These are phyloP conservation scores for Orobanche coerulescens DNA, from an alignment of 257 asterid species.

Conservation along the genomic window DNA sequence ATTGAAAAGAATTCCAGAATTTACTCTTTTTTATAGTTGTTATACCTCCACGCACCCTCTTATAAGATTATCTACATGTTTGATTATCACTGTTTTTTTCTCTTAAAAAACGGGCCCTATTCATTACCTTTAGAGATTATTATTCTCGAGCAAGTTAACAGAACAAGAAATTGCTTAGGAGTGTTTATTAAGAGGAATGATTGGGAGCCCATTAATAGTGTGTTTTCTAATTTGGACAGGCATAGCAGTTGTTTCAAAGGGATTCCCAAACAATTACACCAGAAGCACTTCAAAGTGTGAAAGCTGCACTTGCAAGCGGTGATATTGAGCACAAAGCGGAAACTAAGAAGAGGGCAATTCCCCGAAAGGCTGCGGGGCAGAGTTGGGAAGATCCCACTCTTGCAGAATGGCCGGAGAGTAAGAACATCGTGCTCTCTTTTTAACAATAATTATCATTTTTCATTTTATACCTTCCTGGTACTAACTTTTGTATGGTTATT, in stretches of 20 bases:
- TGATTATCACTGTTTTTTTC: no score
- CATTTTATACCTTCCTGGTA: neutral
- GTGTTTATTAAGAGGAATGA: no score
- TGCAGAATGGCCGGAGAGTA: constrained; percentile 99
- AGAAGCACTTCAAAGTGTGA: constrained; percentile 91
- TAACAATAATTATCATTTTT: neutral
- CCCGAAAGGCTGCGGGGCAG: constrained; percentile 96
- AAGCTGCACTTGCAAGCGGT: constrained; percentile 93
- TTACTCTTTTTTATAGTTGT: no score
- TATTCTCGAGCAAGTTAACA: no score
- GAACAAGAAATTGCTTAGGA: no score
- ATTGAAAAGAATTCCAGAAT: no score
- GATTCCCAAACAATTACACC: constrained; percentile 94
- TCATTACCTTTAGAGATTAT: no score
- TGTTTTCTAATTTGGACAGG: constrained; percentile 37
- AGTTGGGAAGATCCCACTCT: constrained; percentile 95
- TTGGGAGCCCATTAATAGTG: neutral
- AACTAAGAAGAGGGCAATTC: constrained; percentile 79
- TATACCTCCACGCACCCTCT: no score
- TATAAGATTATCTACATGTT: no score
- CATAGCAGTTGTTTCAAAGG: constrained; percentile 87
- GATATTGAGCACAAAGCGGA: constrained; percentile 94
- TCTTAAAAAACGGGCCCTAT: no score
- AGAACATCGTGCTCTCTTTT: constrained; percentile 9
- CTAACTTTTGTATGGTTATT: no score